These are phyloP conservation scores for Dendrobium chrysotoxum DNA, from an alignment of 106 monocot species.

Conservation along the genomic window DNA sequence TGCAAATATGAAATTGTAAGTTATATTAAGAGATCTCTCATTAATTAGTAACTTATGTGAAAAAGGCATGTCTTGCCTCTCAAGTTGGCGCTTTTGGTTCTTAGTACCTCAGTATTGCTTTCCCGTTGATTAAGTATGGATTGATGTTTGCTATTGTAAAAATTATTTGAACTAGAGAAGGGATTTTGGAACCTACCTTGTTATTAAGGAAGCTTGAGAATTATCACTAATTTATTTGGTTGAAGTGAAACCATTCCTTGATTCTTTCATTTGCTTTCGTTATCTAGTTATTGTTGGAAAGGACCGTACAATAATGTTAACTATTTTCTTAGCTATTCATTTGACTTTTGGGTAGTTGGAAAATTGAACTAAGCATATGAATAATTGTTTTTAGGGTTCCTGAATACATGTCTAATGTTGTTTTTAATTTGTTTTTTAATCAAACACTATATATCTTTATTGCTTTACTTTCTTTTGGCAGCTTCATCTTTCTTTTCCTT, in stretches of 20 bases:
- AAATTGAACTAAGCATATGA: not conserved
- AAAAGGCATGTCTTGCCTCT: not conserved
- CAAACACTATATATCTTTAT: not conserved
- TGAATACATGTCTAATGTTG: not conserved
- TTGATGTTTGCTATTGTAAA: not conserved
- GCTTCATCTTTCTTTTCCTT: conserved; percentile 83
- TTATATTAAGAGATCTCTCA: no score
- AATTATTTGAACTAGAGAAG: not conserved
- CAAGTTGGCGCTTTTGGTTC: not conserved
- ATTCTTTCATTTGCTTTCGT: not conserved
- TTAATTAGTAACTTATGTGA: not conserved
- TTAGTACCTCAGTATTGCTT: not conserved
- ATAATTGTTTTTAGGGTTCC: not conserved
- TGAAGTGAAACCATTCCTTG: not conserved
- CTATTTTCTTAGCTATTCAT: not conserved
- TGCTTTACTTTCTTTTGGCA: conserved; percentile 18
- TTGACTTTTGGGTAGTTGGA: not conserved
- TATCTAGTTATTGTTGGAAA: not conserved
- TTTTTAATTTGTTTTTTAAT: not conserved
- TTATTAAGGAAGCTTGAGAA: not conserved
- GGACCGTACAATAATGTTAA: not conserved
- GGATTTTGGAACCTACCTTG: not conserved
- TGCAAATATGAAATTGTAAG: no score
- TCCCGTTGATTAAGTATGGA: not conserved
- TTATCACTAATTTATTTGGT: not conserved